Base-by-base conservation (phyloP, 805 yeast genomes). In the Debaryomyces prosopidis region DNA sequence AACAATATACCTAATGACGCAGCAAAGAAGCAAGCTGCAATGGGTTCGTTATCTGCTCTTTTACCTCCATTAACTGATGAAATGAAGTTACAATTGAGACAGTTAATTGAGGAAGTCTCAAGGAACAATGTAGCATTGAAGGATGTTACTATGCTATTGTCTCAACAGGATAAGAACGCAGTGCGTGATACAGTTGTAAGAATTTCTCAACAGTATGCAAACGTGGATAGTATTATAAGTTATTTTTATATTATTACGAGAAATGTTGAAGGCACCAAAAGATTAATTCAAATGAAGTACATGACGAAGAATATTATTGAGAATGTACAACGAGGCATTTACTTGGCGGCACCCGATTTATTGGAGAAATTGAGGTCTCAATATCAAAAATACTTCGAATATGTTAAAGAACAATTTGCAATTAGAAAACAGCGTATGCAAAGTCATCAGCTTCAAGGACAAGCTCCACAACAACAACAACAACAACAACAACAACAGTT, bases 271-370 rank as follows among this genome's bases (percentile, higher is more conserved):
- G 91, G 88, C 8, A 85, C 96, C 1, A 82, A 81, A 56, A 79
- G 87, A 53, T 77, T 90, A 47, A 75, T 90, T 48, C 91, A 87
- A 59, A 80, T 87, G 75, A 84, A 89, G 64, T 77, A 82, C 48
- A 84, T 89, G 84, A 82, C 88, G 36, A 84, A 82, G 57, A 86
- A 84, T 59, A 86, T 89, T 48, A 67, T 84, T 53, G 94, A 88
- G 42, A 82, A 79, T 38, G 71, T 89, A 52, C 78, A 82, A 46
- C 74, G 80, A 50, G 85, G 85, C 4, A 71, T 77, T 17, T 89
- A 77, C 57, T 78, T 83, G 50, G 91, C 91, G 1, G 80, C 81
- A n/a, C 85, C 86, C 12, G 88, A 82, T 39, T 73, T 87, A 34
- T 69, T 88, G 42, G 87, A 81, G 36, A 85, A 83, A 63, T 76